Evolutionary conservation across 2,329 filamentous ascomycete species (phyloP).

Genomic region (Trichoderma semiorbis): DNA sequence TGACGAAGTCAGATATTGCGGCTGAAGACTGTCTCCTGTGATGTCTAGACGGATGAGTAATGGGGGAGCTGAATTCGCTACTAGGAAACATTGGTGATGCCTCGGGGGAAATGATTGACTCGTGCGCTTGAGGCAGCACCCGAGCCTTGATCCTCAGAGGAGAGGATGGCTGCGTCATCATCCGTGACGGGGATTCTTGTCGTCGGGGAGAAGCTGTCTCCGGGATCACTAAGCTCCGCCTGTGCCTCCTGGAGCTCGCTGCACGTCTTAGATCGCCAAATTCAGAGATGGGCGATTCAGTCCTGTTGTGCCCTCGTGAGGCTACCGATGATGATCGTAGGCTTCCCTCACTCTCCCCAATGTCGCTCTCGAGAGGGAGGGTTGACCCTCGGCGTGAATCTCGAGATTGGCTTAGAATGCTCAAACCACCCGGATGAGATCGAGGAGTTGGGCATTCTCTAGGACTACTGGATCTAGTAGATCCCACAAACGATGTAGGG

Average conservation of each 20-base stretch:
- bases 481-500: slow-evolving; percentile 56
- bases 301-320: slow-evolving; percentile 64
- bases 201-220: slow-evolving; percentile 74
- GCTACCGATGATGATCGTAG: slow-evolving; percentile 74
- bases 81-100: slow-evolving; percentile 82
- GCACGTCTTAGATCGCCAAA: slow-evolving; percentile 71
- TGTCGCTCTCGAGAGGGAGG: slow-evolving; percentile 77
- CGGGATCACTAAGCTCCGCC: slow-evolving; percentile 80
- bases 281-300: slow-evolving; percentile 89
- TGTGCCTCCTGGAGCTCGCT: slow-evolving; percentile 77
- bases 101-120: slow-evolving; percentile 76
- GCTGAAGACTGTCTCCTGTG: slow-evolving; percentile 91
- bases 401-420: slow-evolving; percentile 54
- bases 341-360: slow-evolving; percentile 83
- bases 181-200: slow-evolving; percentile 82
- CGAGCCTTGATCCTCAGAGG: slow-evolving; percentile 87
- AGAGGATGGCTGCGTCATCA: slow-evolving; percentile 70
- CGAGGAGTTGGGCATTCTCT: slow-evolving; percentile 87
- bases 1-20: slow-evolving; percentile 67
- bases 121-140: slow-evolving; percentile 54
- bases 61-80: slow-evolving; percentile 76
- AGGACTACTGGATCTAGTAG: slow-evolving; percentile 84
- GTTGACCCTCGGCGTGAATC: slow-evolving; percentile 69
- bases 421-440: slow-evolving; percentile 64
- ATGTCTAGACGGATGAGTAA: slow-evolving; percentile 58